Percentiles rank a stretch among this genome's conserved stretches.
Evolutionary conservation across 257 asterid genomes (phyloP).

Genomic region (Buddleja alternifolia): DNA sequence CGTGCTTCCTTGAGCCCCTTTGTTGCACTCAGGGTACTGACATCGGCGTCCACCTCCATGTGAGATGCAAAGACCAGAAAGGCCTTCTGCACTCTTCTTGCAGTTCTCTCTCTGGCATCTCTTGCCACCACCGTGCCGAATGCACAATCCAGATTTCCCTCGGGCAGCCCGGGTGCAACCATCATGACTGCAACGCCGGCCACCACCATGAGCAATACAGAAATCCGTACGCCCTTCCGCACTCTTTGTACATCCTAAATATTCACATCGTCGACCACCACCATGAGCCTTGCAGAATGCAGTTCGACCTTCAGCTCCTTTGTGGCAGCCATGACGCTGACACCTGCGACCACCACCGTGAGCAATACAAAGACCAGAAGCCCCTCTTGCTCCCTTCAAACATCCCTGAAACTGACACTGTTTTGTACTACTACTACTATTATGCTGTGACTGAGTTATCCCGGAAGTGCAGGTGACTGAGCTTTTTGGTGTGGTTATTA

Average conservation of each 20-base stretch:
- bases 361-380: constrained; percentile 90
- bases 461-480: constrained; percentile 99
- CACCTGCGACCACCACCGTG: constrained; percentile 98
- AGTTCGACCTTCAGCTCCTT: constrained; percentile 96
- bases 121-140: constrained; percentile 97
- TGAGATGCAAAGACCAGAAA: constrained; percentile 93
- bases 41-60: constrained; percentile 97
- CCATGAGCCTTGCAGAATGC: constrained; percentile 98
- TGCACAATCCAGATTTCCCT: constrained; percentile 90
- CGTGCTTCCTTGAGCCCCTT: constrained; percentile 96
- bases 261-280: constrained; percentile 91
- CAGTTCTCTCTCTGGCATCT: constrained; percentile 86
- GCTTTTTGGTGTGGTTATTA: constrained; percentile 71
- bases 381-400: constrained; percentile 90
- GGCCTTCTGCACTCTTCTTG: constrained; percentile 90
- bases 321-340: constrained; percentile 78
- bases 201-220: constrained; percentile 97
- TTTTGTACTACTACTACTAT: constrained; percentile 59
- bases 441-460: constrained; percentile 68
- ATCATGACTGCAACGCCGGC: constrained; percentile 77
- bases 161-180: constrained; percentile 85
- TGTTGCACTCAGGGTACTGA: constrained; percentile 63
- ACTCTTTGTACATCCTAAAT: constrained; percentile 87
- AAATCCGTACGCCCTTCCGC: constrained; percentile 93
- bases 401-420: constrained; percentile 89